Conservation (phyloP, 139 green algal genomes). For the Chlamydomonas eustigma region DNA sequence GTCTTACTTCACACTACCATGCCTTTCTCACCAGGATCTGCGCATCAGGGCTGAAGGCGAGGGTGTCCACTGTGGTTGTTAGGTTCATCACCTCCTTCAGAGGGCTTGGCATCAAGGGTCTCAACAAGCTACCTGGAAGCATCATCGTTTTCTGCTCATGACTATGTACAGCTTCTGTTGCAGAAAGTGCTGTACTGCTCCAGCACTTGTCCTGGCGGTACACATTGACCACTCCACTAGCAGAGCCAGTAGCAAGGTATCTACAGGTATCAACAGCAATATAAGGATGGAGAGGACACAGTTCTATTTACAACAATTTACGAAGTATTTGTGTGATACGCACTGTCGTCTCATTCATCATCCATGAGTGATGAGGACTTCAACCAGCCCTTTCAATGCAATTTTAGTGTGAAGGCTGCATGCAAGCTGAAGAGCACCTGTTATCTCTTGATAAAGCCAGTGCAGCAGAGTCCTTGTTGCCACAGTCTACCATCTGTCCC, state of each 20-base stretch:
- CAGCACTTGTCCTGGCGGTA: conserved; percentile 49
- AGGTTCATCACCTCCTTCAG: conserved; percentile 79
- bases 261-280: neutral
- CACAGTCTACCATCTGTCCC: conserved; percentile 64
- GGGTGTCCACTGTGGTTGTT: conserved; percentile 74
- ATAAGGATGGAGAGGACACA: too few relatives aligned
- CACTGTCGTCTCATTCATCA: too few relatives aligned
- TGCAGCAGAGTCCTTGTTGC: conserved; percentile 34
- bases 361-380: too few relatives aligned
- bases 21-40: conserved; percentile 43
- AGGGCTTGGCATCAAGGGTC: conserved; percentile 16
- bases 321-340: too few relatives aligned
- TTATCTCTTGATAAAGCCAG: conserved; percentile 58
- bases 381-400: too few relatives aligned
- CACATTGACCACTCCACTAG: conserved; percentile 83
- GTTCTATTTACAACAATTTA: too few relatives aligned
- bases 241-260: conserved; percentile 66
- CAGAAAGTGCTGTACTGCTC: too few relatives aligned
- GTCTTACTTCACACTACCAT: too few relatives aligned
- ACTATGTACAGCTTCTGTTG: neutral
- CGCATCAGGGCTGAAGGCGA: conserved; percentile 79
- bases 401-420: too few relatives aligned
- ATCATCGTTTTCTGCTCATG: neutral
- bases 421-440: too few relatives aligned
- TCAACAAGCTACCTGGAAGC: neutral